Evolutionary conservation across 1,284 basidiomycete genomes (phyloP), one percentile per base, ranked within the genome.

Genomic region (Pseudozyma sp.): DNA sequence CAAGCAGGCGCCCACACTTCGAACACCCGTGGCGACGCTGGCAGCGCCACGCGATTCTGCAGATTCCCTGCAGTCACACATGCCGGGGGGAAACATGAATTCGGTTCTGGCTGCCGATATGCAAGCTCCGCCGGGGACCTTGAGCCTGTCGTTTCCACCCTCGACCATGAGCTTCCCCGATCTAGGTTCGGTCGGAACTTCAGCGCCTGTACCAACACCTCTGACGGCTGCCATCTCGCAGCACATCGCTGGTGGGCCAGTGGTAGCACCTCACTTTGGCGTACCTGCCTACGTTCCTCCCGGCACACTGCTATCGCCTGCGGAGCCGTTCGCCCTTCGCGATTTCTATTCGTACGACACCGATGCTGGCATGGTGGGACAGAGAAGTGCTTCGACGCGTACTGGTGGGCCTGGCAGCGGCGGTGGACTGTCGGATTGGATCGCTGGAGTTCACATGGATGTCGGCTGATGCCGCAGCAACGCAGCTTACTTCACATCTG

Each of bases 241-340:
- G 14, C 35, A 39, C 40, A 34, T 3, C 17, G 39, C 10, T 7
- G 9, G 51, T 37, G 43, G 34, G 5, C 34, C 30, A 45, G 33
- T 17, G 19, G 46, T 56, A 30, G 60, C 69, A 11, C 64, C 69
- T 16, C 64, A 52, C 50, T 55, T 52, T 35, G 60, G 56, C 11
- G 56, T 67, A 6, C 59, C 69, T 1, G 50, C 46, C 0, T 39
- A 44, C 4, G 7, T 56, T 7, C 49, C 54, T 1, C 50, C 50
- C 13, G 47, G 49, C 9, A 55, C 56, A 0, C 39, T 64, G 33
- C 54, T 67, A 6, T 63, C 60, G 11, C 56, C 69, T 0, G 53
- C 61, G 0, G 58, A 69, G n/a, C 62, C 71, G 16, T 62, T 55
- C 29, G 71, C 71, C 0, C 51, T 74, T 31, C 53, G 58, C 10